Evolutionary conservation across 176 grass and related monocot species (phyloP).

Genomic region (Aechmea fasciata): DNA sequence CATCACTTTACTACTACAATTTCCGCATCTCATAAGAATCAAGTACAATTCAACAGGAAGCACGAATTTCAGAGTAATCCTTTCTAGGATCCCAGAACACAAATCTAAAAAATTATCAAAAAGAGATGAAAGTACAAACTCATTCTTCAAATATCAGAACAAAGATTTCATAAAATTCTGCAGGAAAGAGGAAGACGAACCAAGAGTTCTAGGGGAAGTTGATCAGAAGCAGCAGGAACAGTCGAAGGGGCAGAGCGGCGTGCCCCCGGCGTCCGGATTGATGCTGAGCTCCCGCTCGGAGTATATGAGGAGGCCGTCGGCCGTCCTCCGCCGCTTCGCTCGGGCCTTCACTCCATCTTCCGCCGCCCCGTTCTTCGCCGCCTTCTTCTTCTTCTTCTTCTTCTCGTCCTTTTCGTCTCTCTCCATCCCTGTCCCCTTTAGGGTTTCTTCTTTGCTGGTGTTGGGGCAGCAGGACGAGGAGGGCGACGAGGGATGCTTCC

Average conservation of each 20-base stretch:
- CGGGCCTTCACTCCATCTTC: background rate
- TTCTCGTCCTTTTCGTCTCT: background rate
- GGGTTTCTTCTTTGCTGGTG: background rate
- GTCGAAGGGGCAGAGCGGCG: conserved; percentile 16
- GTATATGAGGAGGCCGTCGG: conserved; percentile 4
- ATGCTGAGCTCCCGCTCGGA: conserved; percentile 2
- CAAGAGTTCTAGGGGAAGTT: no score
- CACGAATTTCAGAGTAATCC: no score
- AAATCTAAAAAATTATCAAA: no score
- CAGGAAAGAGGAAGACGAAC: no score
- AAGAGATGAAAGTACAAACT: no score
- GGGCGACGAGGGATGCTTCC: background rate
- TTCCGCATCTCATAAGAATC: no score
- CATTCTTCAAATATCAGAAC: no score
- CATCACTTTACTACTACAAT: no score
- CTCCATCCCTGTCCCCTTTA: background rate
- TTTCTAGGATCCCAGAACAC: no score
- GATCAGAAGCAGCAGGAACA: conserved; percentile 25
- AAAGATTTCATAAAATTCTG: no score
- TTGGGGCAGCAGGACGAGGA: no score
- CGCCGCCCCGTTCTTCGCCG: background rate
- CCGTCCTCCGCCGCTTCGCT: background rate
- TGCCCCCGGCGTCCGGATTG: conserved; percentile 6
- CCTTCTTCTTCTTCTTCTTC: conserved; percentile 3
- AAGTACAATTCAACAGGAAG: no score